Percentiles rank a stretch among this genome's conserved stretches.
Conservation (phyloP, 257 asterid genomes). For the Solanum chmielewskii region DNA sequence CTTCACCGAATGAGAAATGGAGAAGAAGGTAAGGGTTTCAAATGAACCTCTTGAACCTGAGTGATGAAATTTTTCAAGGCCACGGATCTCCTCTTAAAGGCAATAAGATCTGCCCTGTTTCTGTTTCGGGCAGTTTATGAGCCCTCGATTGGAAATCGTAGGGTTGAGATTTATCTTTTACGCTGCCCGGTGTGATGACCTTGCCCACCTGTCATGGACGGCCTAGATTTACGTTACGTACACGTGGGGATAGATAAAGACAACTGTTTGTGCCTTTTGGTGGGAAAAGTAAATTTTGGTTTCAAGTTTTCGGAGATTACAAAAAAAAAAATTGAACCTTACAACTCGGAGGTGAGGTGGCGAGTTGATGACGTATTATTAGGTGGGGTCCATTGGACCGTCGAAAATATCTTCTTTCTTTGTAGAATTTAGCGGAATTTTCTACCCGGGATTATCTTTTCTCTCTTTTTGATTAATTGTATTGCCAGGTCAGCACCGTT, state of each 20-base stretch:
- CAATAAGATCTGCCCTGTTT: constrained; percentile 11
- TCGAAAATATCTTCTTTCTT: not conserved
- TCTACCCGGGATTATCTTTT: not conserved
- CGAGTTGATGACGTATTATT: not conserved
- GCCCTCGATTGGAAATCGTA: constrained; percentile 4
- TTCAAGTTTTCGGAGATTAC: not conserved
- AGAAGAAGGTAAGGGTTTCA: constrained; percentile 8
- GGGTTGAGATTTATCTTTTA: not conserved
- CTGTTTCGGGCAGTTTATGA: constrained; percentile 15
- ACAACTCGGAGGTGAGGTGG: not conserved
- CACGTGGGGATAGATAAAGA: constrained; percentile 5
- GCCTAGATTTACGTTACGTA: constrained; percentile 5
- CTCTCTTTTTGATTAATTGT: not conserved
- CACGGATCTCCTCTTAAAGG: constrained; percentile 14
- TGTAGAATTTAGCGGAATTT: not conserved
- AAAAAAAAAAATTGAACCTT: not conserved
- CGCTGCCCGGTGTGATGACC: constrained; percentile 12
- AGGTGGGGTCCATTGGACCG: not conserved
- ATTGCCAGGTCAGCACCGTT: not conserved
- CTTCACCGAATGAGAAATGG: not conserved
- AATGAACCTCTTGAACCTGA: constrained; percentile 1
- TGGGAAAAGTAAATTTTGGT: not conserved
- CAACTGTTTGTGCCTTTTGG: not conserved
- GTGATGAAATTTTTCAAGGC: not conserved
- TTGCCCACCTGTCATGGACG: constrained; percentile 14